Percentiles rank a stretch among this genome's conserved stretches.
Evolutionary conservation across 257 asterid genomes (phyloP).

Genomic region (Solanum tarijense): DNA sequence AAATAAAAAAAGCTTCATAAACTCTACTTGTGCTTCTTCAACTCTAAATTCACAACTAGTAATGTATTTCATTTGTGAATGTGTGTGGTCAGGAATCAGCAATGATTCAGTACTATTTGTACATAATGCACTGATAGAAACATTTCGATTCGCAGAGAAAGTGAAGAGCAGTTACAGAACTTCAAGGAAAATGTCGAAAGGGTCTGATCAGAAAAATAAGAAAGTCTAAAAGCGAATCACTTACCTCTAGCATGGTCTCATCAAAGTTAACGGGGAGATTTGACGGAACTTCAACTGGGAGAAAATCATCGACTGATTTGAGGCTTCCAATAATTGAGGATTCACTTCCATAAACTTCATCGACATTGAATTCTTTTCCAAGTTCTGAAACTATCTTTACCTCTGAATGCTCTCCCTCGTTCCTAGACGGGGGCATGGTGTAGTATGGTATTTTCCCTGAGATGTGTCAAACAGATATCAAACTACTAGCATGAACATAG

Average conservation of each 20-base stretch:
- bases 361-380: conserved; percentile 66
- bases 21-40: not conserved
- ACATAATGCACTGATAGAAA: not conserved
- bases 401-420: conserved; percentile 52
- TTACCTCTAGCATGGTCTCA: conserved; percentile 58
- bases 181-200: not conserved
- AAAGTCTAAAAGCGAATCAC: not conserved
- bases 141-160: not conserved
- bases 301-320: conserved; percentile 71
- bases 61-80: not conserved
- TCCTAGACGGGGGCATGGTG: conserved; percentile 81
- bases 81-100: not conserved
- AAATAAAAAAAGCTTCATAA: not conserved
- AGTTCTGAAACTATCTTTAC: conserved; percentile 65
- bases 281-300: conserved; percentile 70
- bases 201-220: not conserved
- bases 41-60: not conserved
- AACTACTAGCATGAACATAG: not conserved
- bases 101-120: not conserved
- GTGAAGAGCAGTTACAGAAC: not conserved
- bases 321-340: conserved; percentile 88
- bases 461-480: not conserved
- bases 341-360: conserved; percentile 83
- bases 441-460: conserved; percentile 97
- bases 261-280: conserved; percentile 60